These are phyloP conservation scores for Begonia peltatifolia DNA, from an alignment of 306 rosid species.

Conservation along the genomic window DNA sequence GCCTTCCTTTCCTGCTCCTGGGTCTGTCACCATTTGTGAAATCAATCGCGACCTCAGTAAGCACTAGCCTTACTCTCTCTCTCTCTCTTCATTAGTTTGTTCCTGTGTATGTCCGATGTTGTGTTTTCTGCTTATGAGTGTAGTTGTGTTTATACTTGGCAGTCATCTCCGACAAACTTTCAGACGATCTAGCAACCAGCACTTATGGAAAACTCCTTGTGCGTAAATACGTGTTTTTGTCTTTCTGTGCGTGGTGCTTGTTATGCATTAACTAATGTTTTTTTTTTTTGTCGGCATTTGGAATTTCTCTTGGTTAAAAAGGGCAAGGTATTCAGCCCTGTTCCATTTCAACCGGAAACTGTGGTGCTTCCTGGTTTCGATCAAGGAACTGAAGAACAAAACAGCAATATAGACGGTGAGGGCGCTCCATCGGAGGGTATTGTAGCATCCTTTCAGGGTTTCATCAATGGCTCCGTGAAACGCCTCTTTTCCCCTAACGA, in stretches of 20 bases:
- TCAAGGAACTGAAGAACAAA: slow-evolving; percentile 20
- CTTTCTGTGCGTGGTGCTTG: background rate
- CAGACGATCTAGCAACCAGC: slow-evolving; percentile 62
- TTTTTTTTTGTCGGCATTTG: slow-evolving; percentile 3
- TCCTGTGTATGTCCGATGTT: background rate
- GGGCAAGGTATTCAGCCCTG: slow-evolving; percentile 85
- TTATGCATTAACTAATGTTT: background rate
- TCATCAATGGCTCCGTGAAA: slow-evolving; percentile 20
- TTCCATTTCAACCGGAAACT: slow-evolving; percentile 47
- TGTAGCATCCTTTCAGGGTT: slow-evolving; percentile 29
- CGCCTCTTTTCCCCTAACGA: slow-evolving; percentile 49
- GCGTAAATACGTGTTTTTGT: background rate
- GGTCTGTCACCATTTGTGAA: slow-evolving; percentile 82
- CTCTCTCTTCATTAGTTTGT: background rate
- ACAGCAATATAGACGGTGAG: slow-evolving; percentile 14
- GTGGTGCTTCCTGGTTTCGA: slow-evolving; percentile 23
- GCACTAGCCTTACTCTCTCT: background rate
- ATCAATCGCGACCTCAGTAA: slow-evolving; percentile 78
- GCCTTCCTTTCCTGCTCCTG: slow-evolving; percentile 77
- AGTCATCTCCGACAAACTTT: slow-evolving; percentile 63
- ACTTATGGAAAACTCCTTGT: slow-evolving; percentile 79
- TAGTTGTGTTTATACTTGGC: slow-evolving; percentile 7
- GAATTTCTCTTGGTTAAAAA: slow-evolving; percentile 9
- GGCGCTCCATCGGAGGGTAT: slow-evolving; percentile 22
- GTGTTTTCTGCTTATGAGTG: slow-evolving; percentile 3